A percentile compares a stretch with the other conserved stretches of the same genome.
Evolutionary conservation across 1,284 basidiomycete genomes (phyloP).

Genomic region (Cerioporus squamosus): DNA sequence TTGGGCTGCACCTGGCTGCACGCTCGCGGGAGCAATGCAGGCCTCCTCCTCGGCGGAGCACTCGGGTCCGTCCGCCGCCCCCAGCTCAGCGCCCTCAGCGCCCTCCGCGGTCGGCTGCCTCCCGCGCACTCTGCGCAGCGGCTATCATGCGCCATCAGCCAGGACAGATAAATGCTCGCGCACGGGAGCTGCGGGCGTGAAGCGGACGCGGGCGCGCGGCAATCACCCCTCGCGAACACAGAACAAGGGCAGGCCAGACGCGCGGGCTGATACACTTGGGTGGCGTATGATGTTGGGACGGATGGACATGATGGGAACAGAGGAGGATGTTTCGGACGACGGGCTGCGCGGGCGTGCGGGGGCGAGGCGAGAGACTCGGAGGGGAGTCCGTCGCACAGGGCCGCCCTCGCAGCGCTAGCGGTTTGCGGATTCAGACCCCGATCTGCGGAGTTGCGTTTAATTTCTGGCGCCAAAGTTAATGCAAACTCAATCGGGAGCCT

Average conservation of each 20-base stretch:
- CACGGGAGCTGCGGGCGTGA: too few relatives aligned
- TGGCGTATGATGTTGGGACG: conserved; percentile 17
- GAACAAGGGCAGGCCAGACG: conserved; percentile 9
- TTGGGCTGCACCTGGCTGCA: conserved; percentile 18
- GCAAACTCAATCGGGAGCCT: conserved; percentile 38
- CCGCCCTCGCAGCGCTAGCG: too few relatives aligned
- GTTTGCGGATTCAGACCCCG: conserved; percentile 26
- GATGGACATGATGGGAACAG: conserved; percentile 14
- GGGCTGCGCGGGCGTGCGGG: neutral
- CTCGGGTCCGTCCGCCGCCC: neutral
- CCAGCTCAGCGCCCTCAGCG: neutral
- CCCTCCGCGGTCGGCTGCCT: neutral
- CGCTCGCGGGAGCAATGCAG: conserved; percentile 34
- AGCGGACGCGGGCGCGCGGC: conserved; percentile 18
- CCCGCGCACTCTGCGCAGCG: conserved; percentile 8
- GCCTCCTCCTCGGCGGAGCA: neutral
- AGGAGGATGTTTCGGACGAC: neutral
- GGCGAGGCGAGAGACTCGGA: neutral
- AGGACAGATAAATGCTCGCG: conserved; percentile 23
- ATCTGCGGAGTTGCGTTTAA: conserved; percentile 29
- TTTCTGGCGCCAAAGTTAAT: conserved; percentile 32
- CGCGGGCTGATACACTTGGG: conserved; percentile 24
- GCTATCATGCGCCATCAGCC: conserved; percentile 25
- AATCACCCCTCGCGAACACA: conserved; percentile 16
- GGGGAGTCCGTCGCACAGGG: too few relatives aligned